phyloP scores from a whole-genome alignment of 2,329 filamentous ascomycete genomes.

The Allantophomopsis cytisporea region DNA sequence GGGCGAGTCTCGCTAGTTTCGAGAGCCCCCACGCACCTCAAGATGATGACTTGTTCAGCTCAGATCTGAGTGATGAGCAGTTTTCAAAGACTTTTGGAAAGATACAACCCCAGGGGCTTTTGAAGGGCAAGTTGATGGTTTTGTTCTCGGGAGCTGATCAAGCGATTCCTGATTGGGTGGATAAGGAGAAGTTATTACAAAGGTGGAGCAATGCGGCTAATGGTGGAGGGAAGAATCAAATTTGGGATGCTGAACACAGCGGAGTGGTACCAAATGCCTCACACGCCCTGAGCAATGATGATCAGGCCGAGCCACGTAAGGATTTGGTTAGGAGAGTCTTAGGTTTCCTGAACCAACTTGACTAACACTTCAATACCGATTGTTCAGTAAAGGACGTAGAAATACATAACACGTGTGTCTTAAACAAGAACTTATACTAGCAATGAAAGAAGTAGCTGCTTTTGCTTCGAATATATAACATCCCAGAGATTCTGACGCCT shows the following conservation, averaged over 20 bases:
- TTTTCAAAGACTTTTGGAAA: slow-evolving; percentile 40
- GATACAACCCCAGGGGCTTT: slow-evolving; percentile 20
- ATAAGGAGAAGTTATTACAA: slow-evolving; percentile 26
- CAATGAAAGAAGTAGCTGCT: no score
- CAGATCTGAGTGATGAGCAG: slow-evolving; percentile 36
- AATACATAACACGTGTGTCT: no score
- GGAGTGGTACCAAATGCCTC: slow-evolving; percentile 31
- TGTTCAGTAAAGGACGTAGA: no score
- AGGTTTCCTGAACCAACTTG: no score
- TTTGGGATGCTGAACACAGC: slow-evolving; percentile 33
- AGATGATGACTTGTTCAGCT: slow-evolving; percentile 53
- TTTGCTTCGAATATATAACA: no score
- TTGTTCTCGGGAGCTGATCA: slow-evolving; percentile 31
- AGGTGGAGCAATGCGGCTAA: slow-evolving; percentile 27
- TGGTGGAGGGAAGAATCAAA: slow-evolving; percentile 15
- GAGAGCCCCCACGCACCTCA: slow-evolving; percentile 32
- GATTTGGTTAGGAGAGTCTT: no score
- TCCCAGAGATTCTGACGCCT: no score
- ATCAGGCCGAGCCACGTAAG: slow-evolving; percentile 25
- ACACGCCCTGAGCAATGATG: slow-evolving; percentile 32
- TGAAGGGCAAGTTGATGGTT: slow-evolving; percentile 24
- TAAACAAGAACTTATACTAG: no score
- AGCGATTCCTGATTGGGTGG: slow-evolving; percentile 25
- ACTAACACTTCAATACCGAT: no score
- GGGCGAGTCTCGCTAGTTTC: slow-evolving; percentile 31